A percentile compares a stretch with the other conserved stretches of the same genome.
These are phyloP conservation scores for Collariella sp. DNA, from an alignment of 495 filamentous ascomycete species.

Conservation along the genomic window DNA sequence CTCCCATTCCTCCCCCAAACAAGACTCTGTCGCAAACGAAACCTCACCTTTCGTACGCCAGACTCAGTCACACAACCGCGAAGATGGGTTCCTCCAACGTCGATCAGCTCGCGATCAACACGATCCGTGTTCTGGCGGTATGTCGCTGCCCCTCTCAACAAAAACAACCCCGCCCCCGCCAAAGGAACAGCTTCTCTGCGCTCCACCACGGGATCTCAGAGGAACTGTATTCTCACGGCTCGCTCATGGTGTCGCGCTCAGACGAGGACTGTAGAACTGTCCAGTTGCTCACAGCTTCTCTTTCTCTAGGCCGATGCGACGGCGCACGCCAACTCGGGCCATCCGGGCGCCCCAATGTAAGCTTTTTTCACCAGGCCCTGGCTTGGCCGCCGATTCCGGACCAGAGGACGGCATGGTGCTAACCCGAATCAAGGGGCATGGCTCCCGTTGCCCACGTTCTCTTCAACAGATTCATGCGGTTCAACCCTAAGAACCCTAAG, in stretches of 20 bases:
- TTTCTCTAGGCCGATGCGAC: slow-evolving; percentile 85
- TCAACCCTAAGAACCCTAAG: slow-evolving; percentile 97
- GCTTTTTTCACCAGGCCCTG: slow-evolving; percentile 19
- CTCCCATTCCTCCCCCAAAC: slow-evolving; percentile 11
- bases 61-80: slow-evolving; percentile 28
- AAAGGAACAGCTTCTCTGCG: slow-evolving; percentile 8
- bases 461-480: slow-evolving; percentile 98
- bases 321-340: slow-evolving; percentile 89
- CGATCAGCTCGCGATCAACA: slow-evolving; percentile 91
- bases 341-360: slow-evolving; percentile 93
- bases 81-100: slow-evolving; percentile 84
- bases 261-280: not conserved
- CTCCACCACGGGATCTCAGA: slow-evolving; percentile 5
- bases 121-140: slow-evolving; percentile 93
- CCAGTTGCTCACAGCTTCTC: slow-evolving; percentile 21
- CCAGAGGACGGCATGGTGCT: slow-evolving; percentile 14
- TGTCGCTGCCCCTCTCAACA: slow-evolving; percentile 33
- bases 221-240: too few relatives aligned
- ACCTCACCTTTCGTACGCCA: slow-evolving; percentile 16
- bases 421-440: slow-evolving; percentile 59
- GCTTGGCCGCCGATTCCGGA: slow-evolving; percentile 7
- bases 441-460: slow-evolving; percentile 95
- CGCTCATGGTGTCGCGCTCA: not conserved
- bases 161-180: slow-evolving; percentile 38
- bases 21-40: not conserved